These are phyloP conservation scores for Alternaria tenuissima DNA, from an alignment of 2,329 filamentous ascomycete species.

Conservation along the genomic window DNA sequence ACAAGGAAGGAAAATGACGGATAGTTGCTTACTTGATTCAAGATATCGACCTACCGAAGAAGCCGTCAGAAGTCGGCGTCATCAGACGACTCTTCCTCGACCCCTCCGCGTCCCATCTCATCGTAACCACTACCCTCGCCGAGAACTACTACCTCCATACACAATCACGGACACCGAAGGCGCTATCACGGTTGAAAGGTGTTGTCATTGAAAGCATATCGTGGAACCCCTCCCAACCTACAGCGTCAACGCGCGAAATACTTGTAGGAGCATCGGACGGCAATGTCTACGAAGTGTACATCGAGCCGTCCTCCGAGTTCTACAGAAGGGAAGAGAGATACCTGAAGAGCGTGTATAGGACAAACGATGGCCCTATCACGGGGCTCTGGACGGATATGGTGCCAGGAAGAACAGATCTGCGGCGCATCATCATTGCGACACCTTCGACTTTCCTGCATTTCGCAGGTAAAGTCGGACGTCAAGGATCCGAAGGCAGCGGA, in stretches of 20 bases:
- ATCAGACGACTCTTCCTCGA: constrained; percentile 98
- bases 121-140: constrained; percentile 88
- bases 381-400: constrained; percentile 86
- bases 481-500: constrained; percentile 77
- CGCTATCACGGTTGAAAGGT: constrained; percentile 81
- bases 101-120: constrained; percentile 91
- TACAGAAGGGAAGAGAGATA: constrained; percentile 96
- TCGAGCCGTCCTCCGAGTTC: constrained; percentile 93
- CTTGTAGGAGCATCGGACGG: constrained; percentile 91
- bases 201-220: constrained; percentile 88
- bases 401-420: constrained; percentile 71
- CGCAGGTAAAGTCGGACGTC: constrained; percentile 76
- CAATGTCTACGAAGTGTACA: constrained; percentile 92
- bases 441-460: constrained; percentile 81
- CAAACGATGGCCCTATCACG: constrained; percentile 82
- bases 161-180: constrained; percentile 86
- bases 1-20: neutral
- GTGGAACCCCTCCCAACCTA: constrained; percentile 93
- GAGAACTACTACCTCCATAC: constrained; percentile 99
- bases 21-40: constrained; percentile 23
- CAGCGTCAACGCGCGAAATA: constrained; percentile 93
- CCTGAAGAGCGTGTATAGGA: constrained; percentile 81
- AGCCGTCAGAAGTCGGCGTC: constrained; percentile 86
- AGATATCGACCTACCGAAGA: constrained; percentile 98
- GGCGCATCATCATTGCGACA: constrained; percentile 82